Evolutionary conservation across 345 rosid genomes (phyloP).

Genomic region (Diplotaxis tenuifolia): DNA sequence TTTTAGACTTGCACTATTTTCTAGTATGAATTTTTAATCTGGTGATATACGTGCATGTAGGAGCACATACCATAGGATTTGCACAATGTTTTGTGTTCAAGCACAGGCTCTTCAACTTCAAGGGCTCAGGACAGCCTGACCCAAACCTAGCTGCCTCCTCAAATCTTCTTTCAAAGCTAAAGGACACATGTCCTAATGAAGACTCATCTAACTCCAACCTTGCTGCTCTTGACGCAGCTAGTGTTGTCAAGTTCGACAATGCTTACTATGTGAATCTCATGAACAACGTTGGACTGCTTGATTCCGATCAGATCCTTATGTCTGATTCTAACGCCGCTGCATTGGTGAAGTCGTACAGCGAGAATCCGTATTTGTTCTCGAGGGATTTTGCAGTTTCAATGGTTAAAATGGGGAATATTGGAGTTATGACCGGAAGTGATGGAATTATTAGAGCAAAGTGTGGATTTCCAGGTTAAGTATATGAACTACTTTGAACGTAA

Average conservation of each 20-base stretch:
- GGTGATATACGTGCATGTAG: slow-evolving; percentile 31
- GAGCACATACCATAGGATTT: slow-evolving; percentile 87
- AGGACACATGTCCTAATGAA: slow-evolving; percentile 56
- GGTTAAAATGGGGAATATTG: slow-evolving; percentile 63
- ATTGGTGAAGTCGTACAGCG: slow-evolving; percentile 53
- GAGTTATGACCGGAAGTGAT: slow-evolving; percentile 55
- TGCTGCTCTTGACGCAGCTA: slow-evolving; percentile 62
- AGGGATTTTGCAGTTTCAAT: slow-evolving; percentile 67
- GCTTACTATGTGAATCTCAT: slow-evolving; percentile 56
- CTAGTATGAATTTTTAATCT: neutral
- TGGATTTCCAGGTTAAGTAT: slow-evolving; percentile 50
- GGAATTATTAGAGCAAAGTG: slow-evolving; percentile 72
- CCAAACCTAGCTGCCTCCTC: slow-evolving; percentile 58
- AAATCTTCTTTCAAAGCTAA: slow-evolving; percentile 37
- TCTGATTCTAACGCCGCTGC: slow-evolving; percentile 48
- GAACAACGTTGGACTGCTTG: slow-evolving; percentile 56
- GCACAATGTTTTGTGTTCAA: slow-evolving; percentile 89
- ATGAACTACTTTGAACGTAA: neutral
- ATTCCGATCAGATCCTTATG: slow-evolving; percentile 71
- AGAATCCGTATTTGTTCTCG: slow-evolving; percentile 47
- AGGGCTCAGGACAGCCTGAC: slow-evolving; percentile 73
- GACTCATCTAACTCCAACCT: slow-evolving; percentile 57
- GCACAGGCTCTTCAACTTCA: slow-evolving; percentile 68
- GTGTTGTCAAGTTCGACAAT: slow-evolving; percentile 57
- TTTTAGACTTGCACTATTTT: neutral